Conservation (phyloP, 495 filamentous ascomycete genomes). For the Margaritispora aquatica region DNA sequence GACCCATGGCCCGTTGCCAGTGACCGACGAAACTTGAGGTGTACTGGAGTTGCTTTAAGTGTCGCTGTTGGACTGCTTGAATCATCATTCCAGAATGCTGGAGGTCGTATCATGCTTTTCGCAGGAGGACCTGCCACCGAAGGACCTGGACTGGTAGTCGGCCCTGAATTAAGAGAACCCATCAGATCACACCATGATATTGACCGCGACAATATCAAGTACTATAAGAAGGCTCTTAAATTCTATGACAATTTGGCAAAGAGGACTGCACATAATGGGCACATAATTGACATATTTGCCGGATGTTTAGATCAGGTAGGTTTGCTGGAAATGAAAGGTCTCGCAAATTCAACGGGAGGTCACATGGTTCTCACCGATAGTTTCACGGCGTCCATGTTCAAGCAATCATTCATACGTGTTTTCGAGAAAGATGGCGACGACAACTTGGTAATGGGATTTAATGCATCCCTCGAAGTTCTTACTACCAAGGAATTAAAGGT, state of each 20-base stretch:
- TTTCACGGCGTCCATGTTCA: slow-evolving; percentile 99
- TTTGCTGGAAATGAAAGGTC: slow-evolving; percentile 96
- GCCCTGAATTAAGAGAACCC: slow-evolving; percentile 92
- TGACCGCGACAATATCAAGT: slow-evolving; percentile 97
- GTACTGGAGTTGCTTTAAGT: slow-evolving; percentile 92
- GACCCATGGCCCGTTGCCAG: slow-evolving; percentile 98
- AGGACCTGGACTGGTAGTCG: slow-evolving; percentile 94
- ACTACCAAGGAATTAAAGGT: slow-evolving; percentile 99
- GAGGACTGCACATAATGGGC: slow-evolving; percentile 91
- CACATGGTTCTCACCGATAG: slow-evolving; percentile 99
- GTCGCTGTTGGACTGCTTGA: slow-evolving; percentile 92
- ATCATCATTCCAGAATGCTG: slow-evolving; percentile 90
- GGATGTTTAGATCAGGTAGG: slow-evolving; percentile 98
- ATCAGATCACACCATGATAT: slow-evolving; percentile 99
- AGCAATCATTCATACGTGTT: slow-evolving; percentile 94
- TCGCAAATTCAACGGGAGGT: slow-evolving; percentile 92
- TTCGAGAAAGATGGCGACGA: slow-evolving; percentile 96
- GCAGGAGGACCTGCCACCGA: slow-evolving; percentile 93
- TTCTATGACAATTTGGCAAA: slow-evolving; percentile 98
- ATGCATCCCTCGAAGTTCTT: slow-evolving; percentile 91
- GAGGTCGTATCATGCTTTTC: slow-evolving; percentile 95
- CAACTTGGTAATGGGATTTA: slow-evolving; percentile 97
- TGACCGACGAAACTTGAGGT: slow-evolving; percentile 86
- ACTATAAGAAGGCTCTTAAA: slow-evolving; percentile 97
- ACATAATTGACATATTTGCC: slow-evolving; percentile 96